Base-by-base conservation (phyloP, 2,329 filamentous ascomycete species). In the Penicillium sp. region DNA sequence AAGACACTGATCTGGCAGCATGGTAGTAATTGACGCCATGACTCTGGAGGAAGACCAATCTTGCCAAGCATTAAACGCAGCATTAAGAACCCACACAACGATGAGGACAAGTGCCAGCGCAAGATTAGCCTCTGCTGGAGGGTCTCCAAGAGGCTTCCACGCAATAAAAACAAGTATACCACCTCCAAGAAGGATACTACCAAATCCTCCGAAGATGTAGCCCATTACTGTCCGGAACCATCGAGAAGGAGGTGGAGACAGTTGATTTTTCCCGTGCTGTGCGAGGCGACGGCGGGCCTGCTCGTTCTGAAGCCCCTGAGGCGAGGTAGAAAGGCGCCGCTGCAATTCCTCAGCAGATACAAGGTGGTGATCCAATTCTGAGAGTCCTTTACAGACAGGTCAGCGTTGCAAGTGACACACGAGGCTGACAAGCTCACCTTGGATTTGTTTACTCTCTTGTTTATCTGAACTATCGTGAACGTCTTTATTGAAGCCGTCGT, bases 141-240 rank as follows among this genome's bases (percentile, higher is more conserved):
- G 90, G 9, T 90, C 71, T 5, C 90, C 90, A 0, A 93, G 84
- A 0, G 91, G 91, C 65, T 86, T 88, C 90, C 90, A 93, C 3
- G 90, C 87, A 61, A 93, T 79, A 70, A 93, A 92, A 54, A 93
- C 90, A 3, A 93, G 82, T 41, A 93, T 84, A 21, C 85, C 82
- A 19, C 89, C 90, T 2, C 88, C 71, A 7, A 93, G 82, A 3
- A 93, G 82, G 55, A 94, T 86, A 1, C 86, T 83, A 2, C 91
- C 90, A 67, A 93, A 94, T 1, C 91, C 91, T 66, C 88, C 89
- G 78, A 92, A 92, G 69, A 93, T 88, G 76, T 93, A 93, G 19
- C 85, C 85, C 38, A 89, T 76, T 5, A 88, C 82, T 63, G 86
- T 86, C 48, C 81, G 80, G 49, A 87, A 73, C 65, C 84, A 82